phyloP scores from a whole-genome alignment of 805 yeast species.

The Candida sanyiensis region DNA sequence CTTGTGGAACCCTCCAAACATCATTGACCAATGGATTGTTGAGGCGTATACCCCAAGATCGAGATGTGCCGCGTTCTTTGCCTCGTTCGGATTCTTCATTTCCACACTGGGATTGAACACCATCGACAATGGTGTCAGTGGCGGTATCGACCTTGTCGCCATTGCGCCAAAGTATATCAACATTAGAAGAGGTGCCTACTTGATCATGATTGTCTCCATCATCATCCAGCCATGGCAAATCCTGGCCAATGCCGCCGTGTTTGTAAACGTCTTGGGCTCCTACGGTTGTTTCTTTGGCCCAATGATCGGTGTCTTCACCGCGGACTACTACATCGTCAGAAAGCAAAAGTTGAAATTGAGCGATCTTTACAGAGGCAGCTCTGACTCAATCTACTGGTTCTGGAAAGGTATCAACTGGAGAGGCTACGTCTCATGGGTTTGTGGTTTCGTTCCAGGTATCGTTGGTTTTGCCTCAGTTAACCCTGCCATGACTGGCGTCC shows the following conservation, averaged over 20 bases:
- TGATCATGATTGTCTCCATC: constrained; percentile 65
- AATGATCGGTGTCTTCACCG: constrained; percentile 33
- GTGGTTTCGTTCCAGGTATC: constrained; percentile 36
- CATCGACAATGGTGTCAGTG: constrained; percentile 40
- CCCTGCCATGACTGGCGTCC: constrained; percentile 26
- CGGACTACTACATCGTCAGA: constrained; percentile 34
- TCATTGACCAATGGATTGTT: constrained; percentile 35
- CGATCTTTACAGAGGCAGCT: constrained; percentile 33
- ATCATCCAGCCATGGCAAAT: constrained; percentile 72
- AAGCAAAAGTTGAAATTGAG: constrained; percentile 33
- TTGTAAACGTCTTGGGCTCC: constrained; percentile 20
- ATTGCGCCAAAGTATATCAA: constrained; percentile 48
- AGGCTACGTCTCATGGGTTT: constrained; percentile 33
- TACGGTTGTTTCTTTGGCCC: constrained; percentile 40
- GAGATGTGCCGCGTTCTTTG: constrained; percentile 46
- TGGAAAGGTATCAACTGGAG: constrained; percentile 40
- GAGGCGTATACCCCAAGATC: constrained; percentile 33
- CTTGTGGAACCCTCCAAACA: constrained; percentile 43
- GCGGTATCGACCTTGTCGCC: constrained; percentile 47
- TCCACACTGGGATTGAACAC: constrained; percentile 34
- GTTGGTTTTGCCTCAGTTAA: constrained; percentile 34
- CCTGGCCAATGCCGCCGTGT: constrained; percentile 24
- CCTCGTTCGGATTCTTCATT: constrained; percentile 29
- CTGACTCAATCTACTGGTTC: constrained; percentile 37
- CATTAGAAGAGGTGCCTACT: constrained; percentile 56